phyloP scores from a whole-genome alignment of 2,329 filamentous ascomycete species.

The Passalora sequoiae region DNA sequence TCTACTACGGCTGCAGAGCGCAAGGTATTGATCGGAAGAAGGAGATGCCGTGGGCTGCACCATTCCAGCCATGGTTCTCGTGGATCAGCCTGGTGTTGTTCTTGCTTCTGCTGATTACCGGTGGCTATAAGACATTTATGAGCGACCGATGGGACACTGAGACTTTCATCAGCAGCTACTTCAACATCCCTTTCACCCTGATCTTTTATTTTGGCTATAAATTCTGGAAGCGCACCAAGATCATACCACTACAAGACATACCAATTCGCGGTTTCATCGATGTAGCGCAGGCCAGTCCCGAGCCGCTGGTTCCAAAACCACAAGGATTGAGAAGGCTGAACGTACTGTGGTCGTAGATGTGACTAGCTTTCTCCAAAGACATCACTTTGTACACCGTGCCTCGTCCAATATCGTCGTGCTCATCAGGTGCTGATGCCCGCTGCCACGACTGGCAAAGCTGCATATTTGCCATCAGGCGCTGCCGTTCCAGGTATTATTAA shows the following conservation, averaged over 20 bases:
- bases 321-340: conserved; percentile 26
- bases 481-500: no score
- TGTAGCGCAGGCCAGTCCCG: conserved; percentile 26
- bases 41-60: conserved; percentile 27
- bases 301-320: conserved; percentile 18
- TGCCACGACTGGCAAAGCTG: background rate
- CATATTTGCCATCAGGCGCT: background rate
- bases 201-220: conserved; percentile 31
- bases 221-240: conserved; percentile 23
- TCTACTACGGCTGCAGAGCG: conserved; percentile 22
- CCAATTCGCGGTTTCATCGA: conserved; percentile 29
- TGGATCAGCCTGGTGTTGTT: conserved; percentile 25
- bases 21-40: conserved; percentile 23
- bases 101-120: conserved; percentile 26
- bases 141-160: conserved; percentile 23
- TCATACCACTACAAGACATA: conserved; percentile 24
- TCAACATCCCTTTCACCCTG: conserved; percentile 29
- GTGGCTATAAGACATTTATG: conserved; percentile 31
- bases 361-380: no score
- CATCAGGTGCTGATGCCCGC: background rate
- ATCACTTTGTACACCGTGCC: no score
- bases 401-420: background rate
- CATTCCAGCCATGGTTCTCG: conserved; percentile 29
- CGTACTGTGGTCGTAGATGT: conserved; percentile 26
- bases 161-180: conserved; percentile 29